Base-by-base conservation (phyloP, 2,329 filamentous ascomycete genomes). In the Teratosphaeriaceae sp. region DNA sequence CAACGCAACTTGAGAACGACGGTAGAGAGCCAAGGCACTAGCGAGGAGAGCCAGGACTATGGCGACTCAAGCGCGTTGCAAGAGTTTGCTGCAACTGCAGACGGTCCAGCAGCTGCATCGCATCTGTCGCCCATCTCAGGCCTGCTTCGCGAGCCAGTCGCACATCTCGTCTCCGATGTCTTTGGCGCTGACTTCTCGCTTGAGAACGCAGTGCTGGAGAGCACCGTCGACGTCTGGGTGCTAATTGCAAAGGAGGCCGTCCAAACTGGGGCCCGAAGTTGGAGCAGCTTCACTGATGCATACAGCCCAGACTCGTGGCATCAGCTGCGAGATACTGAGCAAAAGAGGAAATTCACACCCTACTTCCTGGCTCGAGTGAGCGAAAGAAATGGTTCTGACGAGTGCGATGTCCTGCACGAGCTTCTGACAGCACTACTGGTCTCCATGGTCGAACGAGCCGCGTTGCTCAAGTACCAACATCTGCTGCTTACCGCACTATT, bases 21-120 rank as follows among this genome's bases (percentile, higher is more conserved):
- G n/a, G 42, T 45, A 12, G 55, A 66, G 20, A 52, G 52, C 4
- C 63, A 67, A 31, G 41, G 50, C 16, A 50, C 40, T 11, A 74
- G 69, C 42, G 78, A 81, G 40, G 79, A 82, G 41, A 82, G 78
- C 49, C 79, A 82, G 56, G 78, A 82, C 36, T 82, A 79, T 53
- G 78, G 78, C 22, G 76, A 79, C 46, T 77, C 73, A 64, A 65
- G 70, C 18, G 76, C 69, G 16, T 64, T 80, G 38, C 71, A 76
- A 44, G 71, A 74, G 24, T 42, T 56, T 8, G 50, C 31, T 4
- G 42, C 44, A 12, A 37, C 22, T 6, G 40, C 40, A 3, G 22
- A 46, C 16, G n/a, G 35, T 12, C 24, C 21, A n/a, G 16, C 21
- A n/a, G 11, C 33, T 9, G 20, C 20, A 12, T 9, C 37, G 6